Percentiles rank a stretch among this genome's conserved stretches.
Evolutionary conservation across 2,329 filamentous ascomycete species (phyloP).

Genomic region (Pestalotiopsis sp.): DNA sequence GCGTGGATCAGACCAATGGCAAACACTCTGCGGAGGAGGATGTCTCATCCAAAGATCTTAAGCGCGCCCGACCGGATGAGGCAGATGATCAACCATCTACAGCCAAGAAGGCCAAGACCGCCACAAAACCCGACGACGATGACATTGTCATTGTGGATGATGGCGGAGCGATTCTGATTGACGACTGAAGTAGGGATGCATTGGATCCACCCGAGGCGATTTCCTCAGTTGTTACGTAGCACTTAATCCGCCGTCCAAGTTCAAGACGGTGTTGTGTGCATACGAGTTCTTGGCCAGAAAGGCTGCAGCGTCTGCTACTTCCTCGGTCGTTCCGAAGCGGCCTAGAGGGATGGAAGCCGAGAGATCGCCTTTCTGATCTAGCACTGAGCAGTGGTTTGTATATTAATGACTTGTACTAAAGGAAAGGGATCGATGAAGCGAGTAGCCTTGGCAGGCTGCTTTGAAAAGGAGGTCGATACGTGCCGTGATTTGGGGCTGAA

Average conservation of each 20-base stretch:
- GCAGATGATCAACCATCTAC: slow-evolving; percentile 35
- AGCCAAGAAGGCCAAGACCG: slow-evolving; percentile 53
- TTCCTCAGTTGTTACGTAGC: slow-evolving; percentile 48
- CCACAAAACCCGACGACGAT: slow-evolving; percentile 36
- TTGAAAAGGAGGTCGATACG: neutral
- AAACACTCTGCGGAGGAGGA: slow-evolving; percentile 41
- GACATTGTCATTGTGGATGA: slow-evolving; percentile 55
- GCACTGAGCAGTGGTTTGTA: slow-evolving; percentile 35
- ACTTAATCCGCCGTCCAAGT: slow-evolving; percentile 83
- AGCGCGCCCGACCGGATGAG: slow-evolving; percentile 49
- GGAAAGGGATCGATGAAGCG: slow-evolving; percentile 16
- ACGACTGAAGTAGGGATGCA: slow-evolving; percentile 47
- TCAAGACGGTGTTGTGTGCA: slow-evolving; percentile 84
- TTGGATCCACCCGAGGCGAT: neutral
- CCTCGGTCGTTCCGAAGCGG: slow-evolving; percentile 68
- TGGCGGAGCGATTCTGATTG: slow-evolving; percentile 65
- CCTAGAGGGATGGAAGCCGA: slow-evolving; percentile 60
- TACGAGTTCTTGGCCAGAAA: slow-evolving; percentile 80
- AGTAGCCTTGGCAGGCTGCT: neutral
- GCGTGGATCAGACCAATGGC: slow-evolving; percentile 41
- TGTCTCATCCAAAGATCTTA: slow-evolving; percentile 40
- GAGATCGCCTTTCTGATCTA: slow-evolving; percentile 33
- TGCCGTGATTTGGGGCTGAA: slow-evolving; percentile 6
- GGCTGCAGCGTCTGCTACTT: slow-evolving; percentile 80
- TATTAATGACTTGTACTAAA: slow-evolving; percentile 32